phyloP scores from a whole-genome alignment of 2,329 filamentous ascomycete species.

The Hypoxylon sp. region DNA sequence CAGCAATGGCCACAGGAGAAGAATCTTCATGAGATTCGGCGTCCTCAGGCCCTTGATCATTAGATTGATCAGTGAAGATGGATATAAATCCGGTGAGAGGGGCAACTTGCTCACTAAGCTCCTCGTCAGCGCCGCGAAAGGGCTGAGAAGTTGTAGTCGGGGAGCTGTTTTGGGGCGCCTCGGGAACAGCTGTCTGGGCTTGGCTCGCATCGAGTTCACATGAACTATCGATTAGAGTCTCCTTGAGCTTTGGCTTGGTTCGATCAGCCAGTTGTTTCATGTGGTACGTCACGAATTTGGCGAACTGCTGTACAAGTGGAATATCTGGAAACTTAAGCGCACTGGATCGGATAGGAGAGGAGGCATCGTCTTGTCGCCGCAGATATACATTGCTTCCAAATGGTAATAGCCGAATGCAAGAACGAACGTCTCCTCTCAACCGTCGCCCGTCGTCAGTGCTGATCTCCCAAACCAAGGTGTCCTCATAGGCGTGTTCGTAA shows the following conservation, averaged over 20 bases:
- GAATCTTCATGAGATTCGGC: too few species aligned
- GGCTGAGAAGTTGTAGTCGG: background rate
- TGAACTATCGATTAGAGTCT: background rate
- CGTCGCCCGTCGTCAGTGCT: conserved; percentile 1
- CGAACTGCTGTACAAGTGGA: background rate
- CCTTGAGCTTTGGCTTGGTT: background rate
- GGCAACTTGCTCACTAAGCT: background rate
- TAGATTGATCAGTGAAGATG: too few species aligned
- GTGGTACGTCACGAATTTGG: background rate
- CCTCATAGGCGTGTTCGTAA: conserved; percentile 26
- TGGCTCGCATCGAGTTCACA: background rate
- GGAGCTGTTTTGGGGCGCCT: background rate
- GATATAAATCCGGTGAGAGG: too few species aligned
- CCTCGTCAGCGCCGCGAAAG: background rate
- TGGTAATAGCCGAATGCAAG: conserved; percentile 13
- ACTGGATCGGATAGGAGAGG: background rate
- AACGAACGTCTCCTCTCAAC: conserved; percentile 41
- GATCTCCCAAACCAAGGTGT: conserved; percentile 31
- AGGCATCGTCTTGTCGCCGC: background rate
- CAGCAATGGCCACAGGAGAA: too few species aligned
- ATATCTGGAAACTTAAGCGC: background rate
- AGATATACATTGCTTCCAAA: background rate
- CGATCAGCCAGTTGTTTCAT: background rate
- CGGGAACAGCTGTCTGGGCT: background rate
- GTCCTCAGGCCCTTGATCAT: too few species aligned